Conservation (phyloP, 1,284 basidiomycete species). For the Ustilago shanxiensis region DNA sequence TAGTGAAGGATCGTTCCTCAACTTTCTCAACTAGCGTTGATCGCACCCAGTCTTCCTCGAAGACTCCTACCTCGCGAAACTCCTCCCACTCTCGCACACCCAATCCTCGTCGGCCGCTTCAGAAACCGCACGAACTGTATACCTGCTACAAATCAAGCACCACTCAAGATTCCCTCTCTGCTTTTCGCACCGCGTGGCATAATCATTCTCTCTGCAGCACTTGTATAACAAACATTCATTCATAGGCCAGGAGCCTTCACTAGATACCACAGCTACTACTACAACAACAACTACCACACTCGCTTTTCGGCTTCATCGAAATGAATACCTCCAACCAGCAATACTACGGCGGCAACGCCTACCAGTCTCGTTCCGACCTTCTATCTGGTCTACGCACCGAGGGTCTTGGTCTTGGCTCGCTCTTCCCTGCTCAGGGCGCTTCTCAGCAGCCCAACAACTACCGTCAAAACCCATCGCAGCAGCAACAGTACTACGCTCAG, state of each 20-base stretch:
- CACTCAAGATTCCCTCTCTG: conserved; percentile 25
- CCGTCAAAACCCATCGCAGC: conserved; percentile 14
- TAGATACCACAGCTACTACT: neutral
- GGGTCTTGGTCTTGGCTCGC: conserved; percentile 52
- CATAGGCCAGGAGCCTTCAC: conserved; percentile 18
- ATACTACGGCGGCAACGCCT: conserved; percentile 32
- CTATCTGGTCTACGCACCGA: conserved; percentile 57
- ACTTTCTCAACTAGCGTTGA: conserved; percentile 21
- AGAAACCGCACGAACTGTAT: conserved; percentile 25
- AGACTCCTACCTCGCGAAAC: conserved; percentile 6
- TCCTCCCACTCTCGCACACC: neutral
- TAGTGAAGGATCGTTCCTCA: neutral
- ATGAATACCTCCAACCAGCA: conserved; percentile 45
- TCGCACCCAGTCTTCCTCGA: conserved; percentile 4
- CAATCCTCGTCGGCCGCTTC: conserved; percentile 16
- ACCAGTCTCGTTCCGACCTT: conserved; percentile 51
- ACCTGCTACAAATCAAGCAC: conserved; percentile 33
- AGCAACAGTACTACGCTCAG: conserved; percentile 21
- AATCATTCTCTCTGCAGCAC: conserved; percentile 20
- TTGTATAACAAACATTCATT: conserved; percentile 16
- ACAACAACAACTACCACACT: neutral
- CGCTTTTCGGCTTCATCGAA: neutral
- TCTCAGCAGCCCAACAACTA: conserved; percentile 38
- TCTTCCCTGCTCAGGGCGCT: conserved; percentile 19
- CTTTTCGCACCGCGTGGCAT: neutral